These are phyloP conservation scores for Talaromyces sp. DNA, from an alignment of 2,329 filamentous ascomycete species.

Conservation along the genomic window DNA sequence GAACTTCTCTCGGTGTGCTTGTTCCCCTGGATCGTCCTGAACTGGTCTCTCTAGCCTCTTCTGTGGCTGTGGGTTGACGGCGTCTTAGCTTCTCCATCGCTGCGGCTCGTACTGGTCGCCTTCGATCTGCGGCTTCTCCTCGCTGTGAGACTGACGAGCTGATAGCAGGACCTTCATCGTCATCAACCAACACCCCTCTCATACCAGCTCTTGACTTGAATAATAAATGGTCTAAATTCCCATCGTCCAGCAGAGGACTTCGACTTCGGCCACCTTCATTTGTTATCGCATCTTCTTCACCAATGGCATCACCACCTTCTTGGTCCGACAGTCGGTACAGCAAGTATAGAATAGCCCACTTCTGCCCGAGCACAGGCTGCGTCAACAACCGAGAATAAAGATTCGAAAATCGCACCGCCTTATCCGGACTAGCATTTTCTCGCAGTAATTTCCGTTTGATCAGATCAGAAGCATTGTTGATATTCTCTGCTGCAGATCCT, in stretches of 20 bases:
- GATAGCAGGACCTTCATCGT: conserved; percentile 40
- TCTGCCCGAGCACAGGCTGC: conserved; percentile 89
- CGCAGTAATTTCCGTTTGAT: conserved; percentile 86
- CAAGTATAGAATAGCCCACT: conserved; percentile 94
- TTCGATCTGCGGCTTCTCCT: conserved; percentile 29
- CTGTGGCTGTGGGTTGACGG: conserved; percentile 22
- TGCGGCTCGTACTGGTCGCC: conserved; percentile 26
- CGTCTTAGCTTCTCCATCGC: conserved; percentile 26
- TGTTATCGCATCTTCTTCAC: conserved; percentile 22
- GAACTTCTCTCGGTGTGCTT: conserved; percentile 25
- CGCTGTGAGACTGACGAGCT: conserved; percentile 44
- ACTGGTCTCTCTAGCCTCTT: conserved; percentile 24
- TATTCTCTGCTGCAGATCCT: conserved; percentile 45
- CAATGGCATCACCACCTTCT: conserved; percentile 29
- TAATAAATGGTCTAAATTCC: conserved; percentile 39
- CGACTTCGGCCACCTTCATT: conserved; percentile 33
- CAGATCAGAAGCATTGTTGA: conserved; percentile 88
- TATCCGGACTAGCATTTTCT: conserved; percentile 68
- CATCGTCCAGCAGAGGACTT: conserved; percentile 43
- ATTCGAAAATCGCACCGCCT: conserved; percentile 83
- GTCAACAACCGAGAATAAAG: conserved; percentile 84
- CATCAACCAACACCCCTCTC: conserved; percentile 25
- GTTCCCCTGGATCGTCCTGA: conserved; percentile 22
- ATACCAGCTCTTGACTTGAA: conserved; percentile 30
- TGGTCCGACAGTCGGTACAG: conserved; percentile 79